These are phyloP conservation scores for Isoetes taiwanensis DNA, from an alignment of 75 land plant species.

Conservation along the genomic window DNA sequence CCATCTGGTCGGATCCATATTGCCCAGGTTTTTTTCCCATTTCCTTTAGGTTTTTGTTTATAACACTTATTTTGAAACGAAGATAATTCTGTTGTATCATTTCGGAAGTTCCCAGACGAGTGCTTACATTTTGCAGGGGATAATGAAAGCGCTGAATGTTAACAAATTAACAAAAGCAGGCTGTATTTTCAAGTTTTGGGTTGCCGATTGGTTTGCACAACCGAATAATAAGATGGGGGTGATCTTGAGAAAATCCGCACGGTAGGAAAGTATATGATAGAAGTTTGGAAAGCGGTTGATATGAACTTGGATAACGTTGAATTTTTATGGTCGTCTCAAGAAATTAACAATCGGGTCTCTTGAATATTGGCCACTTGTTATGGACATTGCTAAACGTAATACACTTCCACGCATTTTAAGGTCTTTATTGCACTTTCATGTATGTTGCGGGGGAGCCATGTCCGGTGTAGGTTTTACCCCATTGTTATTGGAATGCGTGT, in stretches of 20 bases:
- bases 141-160: constrained; percentile 76
- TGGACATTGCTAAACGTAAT: constrained; percentile 86
- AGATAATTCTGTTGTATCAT: too few relatives aligned
- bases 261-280: constrained; percentile 67
- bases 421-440: too few relatives aligned
- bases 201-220: constrained; percentile 99
- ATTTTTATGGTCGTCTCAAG: constrained; percentile 91
- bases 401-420: constrained; percentile 65
- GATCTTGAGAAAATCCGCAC: constrained; percentile 74
- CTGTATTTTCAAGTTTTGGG: constrained; percentile 77
- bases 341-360: constrained; percentile 56
- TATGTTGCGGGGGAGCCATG: too few relatives aligned
- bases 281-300: constrained; percentile 91
- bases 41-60: background rate
- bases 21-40: constrained; percentile 44
- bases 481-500: constrained; percentile 23
- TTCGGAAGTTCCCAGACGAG: too few relatives aligned
- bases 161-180: constrained; percentile 80
- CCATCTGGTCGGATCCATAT: constrained; percentile 96
- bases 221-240: constrained; percentile 96
- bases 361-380: constrained; percentile 93
- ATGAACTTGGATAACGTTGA: constrained; percentile 66
- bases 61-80: constrained; percentile 6
- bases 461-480: too few relatives aligned
- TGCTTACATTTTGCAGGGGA: constrained; percentile 64